Evolutionary conservation across 1,284 basidiomycete genomes (phyloP).

Genomic region (Malassezia pachydermatis): DNA sequence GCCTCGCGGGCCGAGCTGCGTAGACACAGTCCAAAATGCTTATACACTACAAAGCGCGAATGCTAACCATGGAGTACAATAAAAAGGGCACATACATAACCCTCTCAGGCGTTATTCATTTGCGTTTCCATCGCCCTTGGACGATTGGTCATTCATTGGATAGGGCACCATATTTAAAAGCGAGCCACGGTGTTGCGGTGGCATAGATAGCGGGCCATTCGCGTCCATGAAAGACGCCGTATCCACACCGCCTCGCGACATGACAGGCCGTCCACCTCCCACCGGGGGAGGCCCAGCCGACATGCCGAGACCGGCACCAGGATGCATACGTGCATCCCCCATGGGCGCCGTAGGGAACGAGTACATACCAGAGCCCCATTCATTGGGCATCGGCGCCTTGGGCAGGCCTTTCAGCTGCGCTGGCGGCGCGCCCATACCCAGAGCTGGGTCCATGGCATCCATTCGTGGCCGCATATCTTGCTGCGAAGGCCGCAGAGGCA

Average conservation of each 20-base stretch:
- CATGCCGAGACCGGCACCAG: conserved; percentile 6
- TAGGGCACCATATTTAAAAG: conserved; percentile 18
- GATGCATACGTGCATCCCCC: conserved; percentile 16
- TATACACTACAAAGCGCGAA: no score
- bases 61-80: no score
- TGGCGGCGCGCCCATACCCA: neutral
- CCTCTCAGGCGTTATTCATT: conserved; percentile 9
- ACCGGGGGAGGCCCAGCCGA: neutral
- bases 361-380: conserved; percentile 14
- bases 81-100: no score
- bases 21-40: no score
- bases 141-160: conserved; percentile 5
- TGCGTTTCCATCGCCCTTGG: conserved; percentile 2
- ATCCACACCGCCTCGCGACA: conserved; percentile 8
- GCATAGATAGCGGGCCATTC: conserved; percentile 10
- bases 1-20: no score
- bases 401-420: conserved; percentile 12
- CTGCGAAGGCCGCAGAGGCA: conserved; percentile 12
- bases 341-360: conserved; percentile 11
- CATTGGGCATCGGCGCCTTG: conserved; percentile 7
- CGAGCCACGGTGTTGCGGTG: conserved; percentile 4
- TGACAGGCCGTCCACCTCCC: neutral
- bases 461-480: conserved; percentile 10
- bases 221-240: conserved; percentile 14
- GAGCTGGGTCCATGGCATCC: conserved; percentile 3